Conservation (phyloP, 495 filamentous ascomycete species). For the Echria macrotheca region DNA sequence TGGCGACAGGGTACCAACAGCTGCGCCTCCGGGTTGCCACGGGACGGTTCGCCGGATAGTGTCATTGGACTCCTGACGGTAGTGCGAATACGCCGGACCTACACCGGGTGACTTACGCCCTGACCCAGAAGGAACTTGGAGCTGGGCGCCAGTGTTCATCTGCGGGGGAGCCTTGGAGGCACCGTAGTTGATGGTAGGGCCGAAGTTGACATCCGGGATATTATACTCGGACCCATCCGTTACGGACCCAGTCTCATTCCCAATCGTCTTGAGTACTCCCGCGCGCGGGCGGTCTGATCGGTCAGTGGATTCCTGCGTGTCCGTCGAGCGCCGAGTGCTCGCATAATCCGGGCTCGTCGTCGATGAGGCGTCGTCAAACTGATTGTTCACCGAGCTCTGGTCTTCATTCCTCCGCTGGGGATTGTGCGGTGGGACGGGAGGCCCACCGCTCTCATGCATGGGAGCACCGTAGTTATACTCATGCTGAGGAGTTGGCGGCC, state of each 20-base stretch:
- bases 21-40: slow-evolving; percentile 71
- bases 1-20: slow-evolving; percentile 31
- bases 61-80: slow-evolving; percentile 42
- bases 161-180: slow-evolving; percentile 18
- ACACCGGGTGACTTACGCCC: slow-evolving; percentile 38
- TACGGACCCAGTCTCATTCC: slow-evolving; percentile 33
- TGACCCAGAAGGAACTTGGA: slow-evolving; percentile 38
- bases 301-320: slow-evolving; percentile 57
- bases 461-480: too few relatives aligned
- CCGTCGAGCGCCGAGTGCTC: slow-evolving; percentile 61
- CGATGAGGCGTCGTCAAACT: slow-evolving; percentile 45
- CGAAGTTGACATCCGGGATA: slow-evolving; percentile 81
- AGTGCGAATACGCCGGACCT: slow-evolving; percentile 31
- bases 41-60: slow-evolving; percentile 55
- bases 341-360: slow-evolving; percentile 57
- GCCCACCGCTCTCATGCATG: slow-evolving; percentile 56
- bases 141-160: slow-evolving; percentile 28
- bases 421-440: slow-evolving; percentile 14
- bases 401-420: slow-evolving; percentile 29
- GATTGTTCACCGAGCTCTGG: slow-evolving; percentile 34
- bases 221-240: slow-evolving; percentile 29
- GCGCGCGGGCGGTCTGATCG: slow-evolving; percentile 67
- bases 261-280: slow-evolving; percentile 78
- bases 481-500: slow-evolving; percentile 37
- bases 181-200: slow-evolving; percentile 69